Percentiles rank a stretch among this genome's conserved stretches.
These are phyloP conservation scores for Malassezia obtusa DNA, from an alignment of 1,284 basidiomycete genomes.

Conservation along the genomic window DNA sequence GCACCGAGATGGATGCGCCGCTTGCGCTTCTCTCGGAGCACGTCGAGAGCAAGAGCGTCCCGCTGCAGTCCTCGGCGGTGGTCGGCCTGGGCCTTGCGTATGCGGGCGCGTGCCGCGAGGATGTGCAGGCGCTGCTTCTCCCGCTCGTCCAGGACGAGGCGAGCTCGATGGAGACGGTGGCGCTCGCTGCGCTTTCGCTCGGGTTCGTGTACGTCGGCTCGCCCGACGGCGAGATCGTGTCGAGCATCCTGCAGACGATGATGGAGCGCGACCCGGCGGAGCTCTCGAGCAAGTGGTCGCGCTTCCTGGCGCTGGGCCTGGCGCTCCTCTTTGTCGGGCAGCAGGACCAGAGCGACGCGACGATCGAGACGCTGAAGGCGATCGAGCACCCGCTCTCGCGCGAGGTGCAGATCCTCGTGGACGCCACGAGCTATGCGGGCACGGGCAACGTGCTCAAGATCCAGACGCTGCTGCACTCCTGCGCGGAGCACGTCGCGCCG, in stretches of 20 bases:
- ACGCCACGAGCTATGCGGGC: constrained; percentile 87
- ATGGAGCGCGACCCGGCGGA: constrained; percentile 55
- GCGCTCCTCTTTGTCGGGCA: constrained; percentile 74
- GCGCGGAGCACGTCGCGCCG: constrained; percentile 72
- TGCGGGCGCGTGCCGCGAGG: constrained; percentile 79
- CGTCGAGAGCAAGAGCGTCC: constrained; percentile 73
- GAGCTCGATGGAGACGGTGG: constrained; percentile 74
- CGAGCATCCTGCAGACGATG: constrained; percentile 78
- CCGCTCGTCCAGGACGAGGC: constrained; percentile 45
- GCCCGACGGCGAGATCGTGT: constrained; percentile 83
- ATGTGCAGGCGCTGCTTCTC: constrained; percentile 53
- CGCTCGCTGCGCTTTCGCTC: constrained; percentile 74
- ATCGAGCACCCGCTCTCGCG: constrained; percentile 87
- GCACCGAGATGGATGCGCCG: constrained; percentile 87
- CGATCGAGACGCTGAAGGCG: constrained; percentile 85
- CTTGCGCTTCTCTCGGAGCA: constrained; percentile 84
- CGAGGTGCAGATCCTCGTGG: constrained; percentile 82
- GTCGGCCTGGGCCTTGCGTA: constrained; percentile 71
- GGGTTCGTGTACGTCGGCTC: constrained; percentile 95
- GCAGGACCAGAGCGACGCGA: constrained; percentile 68
- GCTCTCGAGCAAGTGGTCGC: constrained; percentile 65
- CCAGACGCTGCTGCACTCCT: constrained; percentile 83
- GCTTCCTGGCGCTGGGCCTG: constrained; percentile 80
- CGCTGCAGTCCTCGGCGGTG: constrained; percentile 77
- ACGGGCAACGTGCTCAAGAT: constrained; percentile 93